Evolutionary conservation across 768 basidiomycete species (phyloP).

Genomic region (Russula foetens): DNA sequence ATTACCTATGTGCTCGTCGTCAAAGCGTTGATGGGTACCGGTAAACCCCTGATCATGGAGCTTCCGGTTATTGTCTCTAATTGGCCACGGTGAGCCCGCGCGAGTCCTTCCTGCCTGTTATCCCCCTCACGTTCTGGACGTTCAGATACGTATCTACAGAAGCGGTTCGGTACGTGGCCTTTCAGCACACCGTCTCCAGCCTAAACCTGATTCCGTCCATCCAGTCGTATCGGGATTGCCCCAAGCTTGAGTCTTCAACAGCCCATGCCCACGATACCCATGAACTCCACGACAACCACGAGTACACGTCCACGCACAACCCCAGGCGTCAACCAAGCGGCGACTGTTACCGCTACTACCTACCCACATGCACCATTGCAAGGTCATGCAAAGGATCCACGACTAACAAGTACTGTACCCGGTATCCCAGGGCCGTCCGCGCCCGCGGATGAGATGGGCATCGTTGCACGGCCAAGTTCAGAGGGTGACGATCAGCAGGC

Average conservation of each 20-base stretch:
- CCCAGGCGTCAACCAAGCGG: background rate
- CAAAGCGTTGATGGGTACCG: constrained; percentile 68
- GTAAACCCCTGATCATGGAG: constrained; percentile 57
- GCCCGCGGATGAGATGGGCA: constrained; percentile 14
- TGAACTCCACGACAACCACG: background rate
- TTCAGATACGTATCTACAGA: constrained; percentile 61
- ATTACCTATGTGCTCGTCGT: constrained; percentile 73
- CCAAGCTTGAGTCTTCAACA: constrained; percentile 31
- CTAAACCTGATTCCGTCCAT: background rate
- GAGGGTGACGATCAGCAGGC: constrained; percentile 9
- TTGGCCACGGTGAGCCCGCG: constrained; percentile 62
- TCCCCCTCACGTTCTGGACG: constrained; percentile 5
- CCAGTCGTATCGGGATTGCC: constrained; percentile 43
- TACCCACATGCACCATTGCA: constrained; percentile 2
- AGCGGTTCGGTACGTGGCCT: constrained; percentile 40
- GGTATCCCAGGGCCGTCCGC: background rate
- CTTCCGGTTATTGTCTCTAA: constrained; percentile 78
- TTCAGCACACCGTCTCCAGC: background rate
- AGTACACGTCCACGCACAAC: constrained; percentile 6
- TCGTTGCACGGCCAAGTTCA: constrained; percentile 10
- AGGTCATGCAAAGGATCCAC: constrained; percentile 4
- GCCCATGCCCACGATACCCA: constrained; percentile 7
- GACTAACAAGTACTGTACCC: constrained; percentile 1
- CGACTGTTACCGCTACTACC: background rate
- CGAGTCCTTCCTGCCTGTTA: background rate